Percentiles rank a stretch among this genome's conserved stretches.
Evolutionary conservation across 1,139 yeast species (phyloP).

Genomic region (Suhomyces terraborum): DNA sequence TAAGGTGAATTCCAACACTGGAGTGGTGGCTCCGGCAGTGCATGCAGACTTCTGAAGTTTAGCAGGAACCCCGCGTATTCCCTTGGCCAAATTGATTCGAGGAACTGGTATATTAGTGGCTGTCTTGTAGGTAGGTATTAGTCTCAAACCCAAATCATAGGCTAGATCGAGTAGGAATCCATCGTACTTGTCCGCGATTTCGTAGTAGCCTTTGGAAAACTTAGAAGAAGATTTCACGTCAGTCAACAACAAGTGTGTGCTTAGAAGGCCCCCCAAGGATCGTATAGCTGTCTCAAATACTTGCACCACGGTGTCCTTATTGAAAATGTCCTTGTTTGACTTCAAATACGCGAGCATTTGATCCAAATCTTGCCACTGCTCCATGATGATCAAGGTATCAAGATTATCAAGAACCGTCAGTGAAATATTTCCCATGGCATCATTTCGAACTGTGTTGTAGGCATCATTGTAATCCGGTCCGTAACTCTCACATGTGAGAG

Average conservation of each 20-base stretch:
- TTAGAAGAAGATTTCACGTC: slow-evolving; percentile 30
- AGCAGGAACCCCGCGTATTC: slow-evolving; percentile 47
- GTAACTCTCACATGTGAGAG: slow-evolving; percentile 68
- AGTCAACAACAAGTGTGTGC: slow-evolving; percentile 68
- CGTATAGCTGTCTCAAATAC: slow-evolving; percentile 86
- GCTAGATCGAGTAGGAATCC: slow-evolving; percentile 74
- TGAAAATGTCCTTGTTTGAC: slow-evolving; percentile 44
- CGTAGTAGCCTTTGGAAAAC: slow-evolving; percentile 24
- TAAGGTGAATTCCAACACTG: slow-evolving; percentile 75
- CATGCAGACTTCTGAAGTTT: slow-evolving; percentile 65
- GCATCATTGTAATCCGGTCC: slow-evolving; percentile 61
- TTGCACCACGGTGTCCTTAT: slow-evolving; percentile 71
- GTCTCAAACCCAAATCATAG: slow-evolving; percentile 64
- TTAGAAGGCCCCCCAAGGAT: slow-evolving; percentile 73
- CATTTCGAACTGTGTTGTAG: slow-evolving; percentile 65
- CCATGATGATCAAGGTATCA: slow-evolving; percentile 75
- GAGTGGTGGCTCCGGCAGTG: slow-evolving; percentile 83
- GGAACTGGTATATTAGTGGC: slow-evolving; percentile 68
- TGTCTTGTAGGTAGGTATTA: slow-evolving; percentile 68
- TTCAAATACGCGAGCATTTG: slow-evolving; percentile 51
- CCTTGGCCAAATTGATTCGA: slow-evolving; percentile 61
- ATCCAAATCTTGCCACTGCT: slow-evolving; percentile 59
- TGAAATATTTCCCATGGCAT: slow-evolving; percentile 82
- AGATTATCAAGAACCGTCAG: slow-evolving; percentile 76
- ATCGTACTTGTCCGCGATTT: slow-evolving; percentile 49